These are phyloP conservation scores for Candida coleopterorum DNA, from an alignment of 805 yeast species.

Conservation along the genomic window DNA sequence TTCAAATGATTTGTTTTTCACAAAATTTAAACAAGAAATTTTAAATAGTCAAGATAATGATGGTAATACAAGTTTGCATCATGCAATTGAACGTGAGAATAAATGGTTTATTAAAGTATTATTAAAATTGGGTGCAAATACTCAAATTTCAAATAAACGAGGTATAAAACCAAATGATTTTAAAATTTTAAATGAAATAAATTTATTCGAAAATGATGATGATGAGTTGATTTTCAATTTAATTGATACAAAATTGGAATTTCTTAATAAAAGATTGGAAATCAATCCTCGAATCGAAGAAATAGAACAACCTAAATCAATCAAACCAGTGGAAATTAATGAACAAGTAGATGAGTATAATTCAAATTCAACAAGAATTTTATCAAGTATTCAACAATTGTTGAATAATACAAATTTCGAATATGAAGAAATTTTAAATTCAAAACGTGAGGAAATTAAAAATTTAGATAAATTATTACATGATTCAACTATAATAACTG, in stretches of 20 bases:
- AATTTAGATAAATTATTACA: conserved; percentile 31
- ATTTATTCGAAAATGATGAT: conserved; percentile 11
- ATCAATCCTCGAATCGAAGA: conserved; percentile 11
- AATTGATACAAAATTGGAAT: conserved; percentile 29
- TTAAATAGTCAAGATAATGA: conserved; percentile 32
- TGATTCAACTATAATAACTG: conserved; percentile 38
- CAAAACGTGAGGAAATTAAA: conserved; percentile 32
- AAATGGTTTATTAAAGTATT: conserved; percentile 35
- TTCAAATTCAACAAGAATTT: conserved; percentile 26
- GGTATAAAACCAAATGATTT: conserved; percentile 86
- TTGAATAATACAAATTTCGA: conserved; percentile 33
- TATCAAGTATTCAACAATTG: conserved; percentile 36
- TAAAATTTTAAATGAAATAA: conserved; percentile 55
- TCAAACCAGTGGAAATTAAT: neutral
- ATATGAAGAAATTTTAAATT: conserved; percentile 32
- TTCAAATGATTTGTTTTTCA: conserved; percentile 15
- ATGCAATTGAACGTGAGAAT: conserved; percentile 36
- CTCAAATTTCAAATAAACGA: conserved; percentile 71
- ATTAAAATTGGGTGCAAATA: conserved; percentile 41
- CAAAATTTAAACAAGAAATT: conserved; percentile 17
- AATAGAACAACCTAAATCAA: conserved; percentile 10
- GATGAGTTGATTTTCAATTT: conserved; percentile 31
- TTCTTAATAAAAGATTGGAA: conserved; percentile 23
- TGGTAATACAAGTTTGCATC: conserved; percentile 37
- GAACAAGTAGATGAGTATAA: conserved; percentile 7